A percentile compares a stretch with the other conserved stretches of the same genome.
Evolutionary conservation across 2,329 filamentous ascomycete genomes (phyloP).

Genomic region (Alternaria conjuncta): DNA sequence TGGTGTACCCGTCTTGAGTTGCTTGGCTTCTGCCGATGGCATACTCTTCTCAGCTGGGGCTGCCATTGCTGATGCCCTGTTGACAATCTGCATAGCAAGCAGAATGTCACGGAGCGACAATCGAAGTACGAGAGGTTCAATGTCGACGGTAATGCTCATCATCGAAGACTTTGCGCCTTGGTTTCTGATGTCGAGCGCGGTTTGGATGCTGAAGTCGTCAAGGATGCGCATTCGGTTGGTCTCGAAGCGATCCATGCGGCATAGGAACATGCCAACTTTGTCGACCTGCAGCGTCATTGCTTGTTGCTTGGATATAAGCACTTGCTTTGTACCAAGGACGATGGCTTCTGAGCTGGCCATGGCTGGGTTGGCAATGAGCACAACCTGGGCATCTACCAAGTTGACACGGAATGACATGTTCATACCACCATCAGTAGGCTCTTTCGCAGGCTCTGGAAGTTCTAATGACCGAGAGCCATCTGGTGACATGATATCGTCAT

Average conservation of each 20-base stretch:
- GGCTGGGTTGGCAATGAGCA: constrained; percentile 92
- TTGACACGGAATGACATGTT: constrained; percentile 88
- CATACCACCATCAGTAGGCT: constrained; percentile 60
- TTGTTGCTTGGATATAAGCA: constrained; percentile 91
- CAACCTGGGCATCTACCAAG: constrained; percentile 93
- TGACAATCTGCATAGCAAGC: constrained; percentile 89
- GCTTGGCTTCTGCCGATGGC: constrained; percentile 60
- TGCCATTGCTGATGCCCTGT: constrained; percentile 87
- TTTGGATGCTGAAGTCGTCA: constrained; percentile 92
- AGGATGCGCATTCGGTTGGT: constrained; percentile 88
- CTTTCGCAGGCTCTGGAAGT: constrained; percentile 23
- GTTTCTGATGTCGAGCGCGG: constrained; percentile 79
- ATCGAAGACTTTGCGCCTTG: constrained; percentile 65
- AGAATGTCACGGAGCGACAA: constrained; percentile 94
- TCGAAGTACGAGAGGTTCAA: constrained; percentile 89
- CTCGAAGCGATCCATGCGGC: constrained; percentile 97
- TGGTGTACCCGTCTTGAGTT: constrained; percentile 60
- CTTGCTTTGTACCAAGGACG: constrained; percentile 91
- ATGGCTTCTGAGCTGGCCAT: constrained; percentile 93
- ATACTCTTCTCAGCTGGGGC: constrained; percentile 57
- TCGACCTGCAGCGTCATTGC: constrained; percentile 92
- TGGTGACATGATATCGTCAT: constrained; percentile 45
- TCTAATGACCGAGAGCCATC: constrained; percentile 34
- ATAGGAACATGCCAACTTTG: constrained; percentile 96
- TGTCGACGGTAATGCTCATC: constrained; percentile 82